phyloP scores from a whole-genome alignment of 2,329 filamentous ascomycete genomes.

The Epichloe glyceriae region DNA sequence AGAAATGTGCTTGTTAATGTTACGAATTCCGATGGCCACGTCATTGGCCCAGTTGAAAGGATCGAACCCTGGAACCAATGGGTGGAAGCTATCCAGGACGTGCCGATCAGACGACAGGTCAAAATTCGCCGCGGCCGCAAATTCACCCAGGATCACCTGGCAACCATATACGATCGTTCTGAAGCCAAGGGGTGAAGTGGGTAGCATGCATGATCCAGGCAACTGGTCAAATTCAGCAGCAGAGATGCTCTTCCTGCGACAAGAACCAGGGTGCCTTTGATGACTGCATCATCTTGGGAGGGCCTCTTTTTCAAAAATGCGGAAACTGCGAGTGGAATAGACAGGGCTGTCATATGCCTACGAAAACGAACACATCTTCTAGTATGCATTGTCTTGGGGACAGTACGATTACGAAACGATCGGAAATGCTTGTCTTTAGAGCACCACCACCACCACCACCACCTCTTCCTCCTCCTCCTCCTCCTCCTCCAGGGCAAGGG shows the following conservation, averaged over 20 bases:
- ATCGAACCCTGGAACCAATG: constrained; percentile 28
- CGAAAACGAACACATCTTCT: not conserved
- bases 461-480: too few species aligned
- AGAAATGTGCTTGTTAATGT: constrained; percentile 21
- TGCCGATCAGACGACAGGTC: constrained; percentile 26
- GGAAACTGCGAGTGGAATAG: constrained; percentile 40
- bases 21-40: constrained; percentile 22
- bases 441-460: not conserved
- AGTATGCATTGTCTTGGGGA: not conserved
- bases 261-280: constrained; percentile 31
- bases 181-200: constrained; percentile 33
- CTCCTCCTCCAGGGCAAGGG: not conserved
- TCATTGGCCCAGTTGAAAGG: constrained; percentile 24
- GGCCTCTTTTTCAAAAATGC: constrained; percentile 30
- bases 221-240: constrained; percentile 27
- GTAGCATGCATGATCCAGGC: constrained; percentile 37
- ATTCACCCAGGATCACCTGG: constrained; percentile 26
- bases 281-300: constrained; percentile 30
- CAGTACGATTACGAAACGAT: not conserved
- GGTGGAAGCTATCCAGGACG: constrained; percentile 23
- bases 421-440: constrained; percentile 1
- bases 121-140: constrained; percentile 28
- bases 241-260: constrained; percentile 28
- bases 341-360: constrained; percentile 20
- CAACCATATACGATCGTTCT: constrained; percentile 27